Conservation (phyloP, 768 basidiomycete species). For the Trametes villosa region DNA sequence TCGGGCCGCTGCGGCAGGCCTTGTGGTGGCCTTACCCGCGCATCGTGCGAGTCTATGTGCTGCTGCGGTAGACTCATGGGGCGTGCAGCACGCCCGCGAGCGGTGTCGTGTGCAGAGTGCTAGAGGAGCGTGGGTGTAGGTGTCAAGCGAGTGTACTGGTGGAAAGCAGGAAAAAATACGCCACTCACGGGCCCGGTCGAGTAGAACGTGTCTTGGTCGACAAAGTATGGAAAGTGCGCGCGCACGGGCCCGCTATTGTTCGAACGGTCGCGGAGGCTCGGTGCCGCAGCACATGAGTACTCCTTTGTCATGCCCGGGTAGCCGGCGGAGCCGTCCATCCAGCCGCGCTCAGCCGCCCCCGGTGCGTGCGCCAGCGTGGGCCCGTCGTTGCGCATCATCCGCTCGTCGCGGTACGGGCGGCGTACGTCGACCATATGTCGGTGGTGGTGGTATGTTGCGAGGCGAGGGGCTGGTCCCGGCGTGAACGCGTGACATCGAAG, state of each 20-base stretch:
- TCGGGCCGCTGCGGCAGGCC: conserved; percentile 12
- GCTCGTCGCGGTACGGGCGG: not conserved
- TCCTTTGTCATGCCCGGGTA: conserved; percentile 17
- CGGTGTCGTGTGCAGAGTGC: not conserved
- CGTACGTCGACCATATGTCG: not conserved
- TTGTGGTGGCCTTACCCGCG: not conserved
- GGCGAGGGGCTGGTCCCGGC: not conserved
- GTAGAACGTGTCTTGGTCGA: not conserved
- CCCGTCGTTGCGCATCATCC: not conserved
- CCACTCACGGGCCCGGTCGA: not conserved
- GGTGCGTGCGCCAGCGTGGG: not conserved
- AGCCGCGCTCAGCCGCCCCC: not conserved
- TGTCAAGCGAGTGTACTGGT: not conserved
- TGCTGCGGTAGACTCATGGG: not conserved
- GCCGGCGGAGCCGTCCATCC: not conserved
- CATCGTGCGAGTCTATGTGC: not conserved
- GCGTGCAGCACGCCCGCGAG: not conserved
- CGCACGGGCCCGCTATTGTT: conserved; percentile 6
- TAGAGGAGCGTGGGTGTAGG: not conserved
- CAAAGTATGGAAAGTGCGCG: not conserved
- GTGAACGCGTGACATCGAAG: too few species aligned
- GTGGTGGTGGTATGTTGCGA: not conserved
- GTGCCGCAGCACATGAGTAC: conserved; percentile 4
- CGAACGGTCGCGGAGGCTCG: not conserved
- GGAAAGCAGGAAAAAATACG: not conserved